Conservation (phyloP, 2,329 filamentous ascomycete species). For the Curvularia lunata region DNA sequence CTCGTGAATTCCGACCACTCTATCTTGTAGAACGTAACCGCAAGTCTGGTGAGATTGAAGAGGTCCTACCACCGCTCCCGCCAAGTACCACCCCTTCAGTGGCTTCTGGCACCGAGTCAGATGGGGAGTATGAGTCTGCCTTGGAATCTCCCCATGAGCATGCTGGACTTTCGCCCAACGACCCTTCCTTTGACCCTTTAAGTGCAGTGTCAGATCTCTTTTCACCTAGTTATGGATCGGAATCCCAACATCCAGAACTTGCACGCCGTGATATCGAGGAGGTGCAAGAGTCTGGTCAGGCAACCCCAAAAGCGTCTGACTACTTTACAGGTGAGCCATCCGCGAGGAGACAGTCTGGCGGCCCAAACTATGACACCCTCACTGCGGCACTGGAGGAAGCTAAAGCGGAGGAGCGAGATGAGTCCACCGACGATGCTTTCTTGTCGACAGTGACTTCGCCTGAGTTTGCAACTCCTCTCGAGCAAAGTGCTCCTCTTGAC, state of each 20-base stretch:
- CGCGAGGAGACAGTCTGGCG: constrained; percentile 12
- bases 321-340: constrained; percentile 45
- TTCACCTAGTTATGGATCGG: constrained; percentile 22
- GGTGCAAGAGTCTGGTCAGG: constrained; percentile 67
- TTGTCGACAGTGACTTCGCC: constrained; percentile 16
- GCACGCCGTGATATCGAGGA: constrained; percentile 49
- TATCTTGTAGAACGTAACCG: constrained; percentile 75
- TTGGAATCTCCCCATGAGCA: constrained; percentile 47
- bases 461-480: constrained; percentile 6
- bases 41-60: constrained; percentile 41
- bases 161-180: constrained; percentile 29
- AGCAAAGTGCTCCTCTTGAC: constrained; percentile 24
- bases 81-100: constrained; percentile 52
- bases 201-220: constrained; percentile 27
- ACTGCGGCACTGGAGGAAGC: constrained; percentile 32
- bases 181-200: constrained; percentile 32
- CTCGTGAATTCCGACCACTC: constrained; percentile 76
- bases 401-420: constrained; percentile 20
- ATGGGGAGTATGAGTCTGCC: constrained; percentile 55
- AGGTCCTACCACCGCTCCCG: constrained; percentile 60
- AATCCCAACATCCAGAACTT: constrained; percentile 32
- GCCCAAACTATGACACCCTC: constrained; percentile 31
- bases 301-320: constrained; percentile 69
- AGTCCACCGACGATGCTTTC: constrained; percentile 17
- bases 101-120: constrained; percentile 50